A percentile compares a stretch with the other conserved stretches of the same genome.
phyloP scores from a whole-genome alignment of 1,284 basidiomycete species.

The Thelephora terrestris region DNA sequence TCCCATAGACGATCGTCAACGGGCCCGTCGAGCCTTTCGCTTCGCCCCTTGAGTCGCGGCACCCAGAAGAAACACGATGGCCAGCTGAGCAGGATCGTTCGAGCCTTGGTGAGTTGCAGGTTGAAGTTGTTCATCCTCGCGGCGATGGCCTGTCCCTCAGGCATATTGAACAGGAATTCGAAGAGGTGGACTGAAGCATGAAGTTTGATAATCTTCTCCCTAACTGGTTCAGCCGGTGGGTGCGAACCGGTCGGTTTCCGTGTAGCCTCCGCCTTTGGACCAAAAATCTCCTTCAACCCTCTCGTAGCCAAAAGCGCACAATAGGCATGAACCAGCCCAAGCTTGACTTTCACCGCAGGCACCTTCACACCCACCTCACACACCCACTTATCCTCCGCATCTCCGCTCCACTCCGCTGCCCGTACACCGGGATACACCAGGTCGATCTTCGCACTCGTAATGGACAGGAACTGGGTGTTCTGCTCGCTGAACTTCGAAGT shows the following conservation, averaged over 20 bases:
- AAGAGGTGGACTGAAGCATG: slow-evolving; percentile 20
- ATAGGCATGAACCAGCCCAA: slow-evolving; percentile 69
- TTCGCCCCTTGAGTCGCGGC: slow-evolving; percentile 12
- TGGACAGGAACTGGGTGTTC: slow-evolving; percentile 3
- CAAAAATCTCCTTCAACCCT: slow-evolving; percentile 35
- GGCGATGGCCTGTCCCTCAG: slow-evolving; percentile 34
- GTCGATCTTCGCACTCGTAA: slow-evolving; percentile 11
- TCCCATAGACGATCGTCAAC: slow-evolving; percentile 53
- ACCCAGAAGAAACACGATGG: slow-evolving; percentile 32
- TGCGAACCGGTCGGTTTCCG: background rate
- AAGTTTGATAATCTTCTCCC: slow-evolving; percentile 15
- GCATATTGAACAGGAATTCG: slow-evolving; percentile 38
- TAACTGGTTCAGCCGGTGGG: background rate
- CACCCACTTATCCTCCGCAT: slow-evolving; percentile 18
- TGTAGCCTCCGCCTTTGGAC: no score
- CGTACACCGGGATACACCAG: slow-evolving; percentile 12
- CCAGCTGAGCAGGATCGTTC: slow-evolving; percentile 19
- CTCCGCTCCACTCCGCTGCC: slow-evolving; percentile 9
- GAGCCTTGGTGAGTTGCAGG: slow-evolving; percentile 11
- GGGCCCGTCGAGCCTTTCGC: slow-evolving; percentile 21
- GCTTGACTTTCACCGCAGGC: slow-evolving; percentile 32
- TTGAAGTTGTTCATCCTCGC: slow-evolving; percentile 37
- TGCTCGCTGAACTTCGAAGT: slow-evolving; percentile 10
- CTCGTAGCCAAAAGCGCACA: slow-evolving; percentile 58
- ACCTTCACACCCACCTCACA: slow-evolving; percentile 31